Evolutionary conservation across 345 rosid genomes (phyloP), one percentile per base, ranked within the genome.

Genomic region (Moricandia arvensis): DNA sequence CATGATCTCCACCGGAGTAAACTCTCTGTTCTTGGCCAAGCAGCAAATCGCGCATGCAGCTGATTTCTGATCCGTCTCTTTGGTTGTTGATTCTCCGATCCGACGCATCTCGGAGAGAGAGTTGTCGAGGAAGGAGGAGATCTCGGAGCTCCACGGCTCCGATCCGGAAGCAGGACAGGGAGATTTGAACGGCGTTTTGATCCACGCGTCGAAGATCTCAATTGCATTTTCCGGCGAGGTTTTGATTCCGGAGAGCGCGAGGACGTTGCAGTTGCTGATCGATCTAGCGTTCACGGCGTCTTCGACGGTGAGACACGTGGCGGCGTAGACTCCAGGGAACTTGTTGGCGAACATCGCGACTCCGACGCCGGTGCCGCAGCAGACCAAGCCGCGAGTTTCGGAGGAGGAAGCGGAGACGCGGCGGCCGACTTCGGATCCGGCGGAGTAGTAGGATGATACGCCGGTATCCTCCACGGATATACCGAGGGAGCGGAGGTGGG

Each of bases 291-390:
- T 90, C 70, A 79, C 66, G 21, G 97, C 96, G 30, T 93, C 93
- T 17, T 55, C 86, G 0, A 82, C 58, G 37, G 92, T 76, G 82
- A 85, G 91, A 79, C 98, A 91, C 12, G 93, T 90, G 75, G 89
- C 74, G 61, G 97, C 96, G 76, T 71, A 91, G 3, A 89, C 96
- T 63, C 93, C 91, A 4, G 91, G 91, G 82, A 89, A 89, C 67
- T 93, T 93, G 87, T 91, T 93, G 58, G 98, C 97, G 84, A 91
- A 89, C 73, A 93, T 85, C 55, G 90, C 86, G 41, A 93, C 90
- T 59, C 97, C 93, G 27, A 82, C 86, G 24, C 97, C 96, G 2
- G 96, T 91, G 4, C 96, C 97, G 65, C 97, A 91, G 58, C 88
- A 87, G 2, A 89, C 83, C 9, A 91, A 88, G 60, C 97, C 96